Percentiles rank a stretch among this genome's conserved stretches.
phyloP scores from a whole-genome alignment of 2,329 filamentous ascomycete species.

The Teratosphaeria zuluensis region DNA sequence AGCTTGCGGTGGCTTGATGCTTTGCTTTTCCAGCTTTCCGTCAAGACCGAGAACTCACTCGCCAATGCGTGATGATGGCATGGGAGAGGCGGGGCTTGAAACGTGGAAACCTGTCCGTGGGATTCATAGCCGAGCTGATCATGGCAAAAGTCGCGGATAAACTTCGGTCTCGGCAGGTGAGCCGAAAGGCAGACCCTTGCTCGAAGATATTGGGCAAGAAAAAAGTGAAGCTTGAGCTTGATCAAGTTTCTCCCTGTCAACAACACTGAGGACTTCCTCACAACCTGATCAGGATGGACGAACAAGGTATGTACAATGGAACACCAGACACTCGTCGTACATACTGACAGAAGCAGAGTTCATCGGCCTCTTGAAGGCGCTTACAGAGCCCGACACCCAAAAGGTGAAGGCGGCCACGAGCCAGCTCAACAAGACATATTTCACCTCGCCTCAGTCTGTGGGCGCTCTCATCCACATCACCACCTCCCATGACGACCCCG shows the following conservation, averaged over 20 bases:
- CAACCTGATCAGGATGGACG: neutral
- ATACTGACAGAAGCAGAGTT: constrained; percentile 71
- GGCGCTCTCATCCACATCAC: constrained; percentile 81
- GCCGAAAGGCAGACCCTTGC: neutral
- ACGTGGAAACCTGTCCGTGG: neutral
- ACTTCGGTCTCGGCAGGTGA: neutral
- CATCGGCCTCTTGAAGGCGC: constrained; percentile 74
- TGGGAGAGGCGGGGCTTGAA: too few species aligned
- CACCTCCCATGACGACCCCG: constrained; percentile 60
- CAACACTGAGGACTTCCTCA: neutral
- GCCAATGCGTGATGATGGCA: neutral
- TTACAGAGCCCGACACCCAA: constrained; percentile 80
- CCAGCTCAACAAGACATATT: constrained; percentile 87
- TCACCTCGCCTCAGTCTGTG: constrained; percentile 73
- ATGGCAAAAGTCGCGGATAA: neutral
- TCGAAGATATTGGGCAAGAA: neutral
- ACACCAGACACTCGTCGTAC: neutral
- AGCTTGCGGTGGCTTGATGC: neutral
- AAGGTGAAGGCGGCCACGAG: constrained; percentile 70
- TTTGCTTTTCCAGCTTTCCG: neutral
- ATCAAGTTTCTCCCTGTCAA: neutral
- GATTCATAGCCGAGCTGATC: neutral
- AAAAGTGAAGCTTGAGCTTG: too few species aligned
- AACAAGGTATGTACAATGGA: neutral
- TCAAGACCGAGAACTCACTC: too few species aligned